phyloP scores from a whole-genome alignment of 2,329 filamentous ascomycete species.

The Alternaria angustiovoidea region DNA sequence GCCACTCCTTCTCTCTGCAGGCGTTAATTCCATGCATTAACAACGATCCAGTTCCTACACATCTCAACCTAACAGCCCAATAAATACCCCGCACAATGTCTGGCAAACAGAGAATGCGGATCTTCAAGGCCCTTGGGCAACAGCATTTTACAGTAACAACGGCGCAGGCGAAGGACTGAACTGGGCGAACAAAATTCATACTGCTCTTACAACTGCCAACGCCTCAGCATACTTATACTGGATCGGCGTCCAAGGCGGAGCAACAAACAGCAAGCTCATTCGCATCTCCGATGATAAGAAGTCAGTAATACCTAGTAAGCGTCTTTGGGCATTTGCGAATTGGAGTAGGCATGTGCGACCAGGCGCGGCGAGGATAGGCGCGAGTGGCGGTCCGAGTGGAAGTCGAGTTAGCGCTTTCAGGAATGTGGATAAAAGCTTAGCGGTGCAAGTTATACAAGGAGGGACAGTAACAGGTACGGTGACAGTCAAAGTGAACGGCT shows the following conservation, averaged over 20 bases:
- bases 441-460: constrained; percentile 50
- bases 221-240: constrained; percentile 64
- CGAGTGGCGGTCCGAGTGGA: constrained; percentile 38
- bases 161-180: constrained; percentile 62
- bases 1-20: neutral
- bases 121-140: constrained; percentile 50
- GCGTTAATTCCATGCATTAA: neutral
- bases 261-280: constrained; percentile 49
- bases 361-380: constrained; percentile 49
- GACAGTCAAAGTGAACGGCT: constrained; percentile 38
- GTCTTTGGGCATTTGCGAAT: constrained; percentile 55
- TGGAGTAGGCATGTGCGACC: constrained; percentile 52
- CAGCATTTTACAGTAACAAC: constrained; percentile 58
- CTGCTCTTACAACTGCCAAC: constrained; percentile 58
- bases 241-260: constrained; percentile 56
- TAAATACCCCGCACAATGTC: constrained; percentile 52
- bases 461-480: constrained; percentile 25
- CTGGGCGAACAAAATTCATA: constrained; percentile 64
- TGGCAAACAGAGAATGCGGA: constrained; percentile 65
- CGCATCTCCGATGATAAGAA: constrained; percentile 47
- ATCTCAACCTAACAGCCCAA: constrained; percentile 26
- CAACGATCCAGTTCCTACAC: constrained; percentile 26
- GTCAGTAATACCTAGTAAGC: constrained; percentile 43
- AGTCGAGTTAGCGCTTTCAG: constrained; percentile 46
- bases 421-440: constrained; percentile 45